Evolutionary conservation across 2,329 filamentous ascomycete species (phyloP).

Genomic region (Ophiosphaerella narmari): DNA sequence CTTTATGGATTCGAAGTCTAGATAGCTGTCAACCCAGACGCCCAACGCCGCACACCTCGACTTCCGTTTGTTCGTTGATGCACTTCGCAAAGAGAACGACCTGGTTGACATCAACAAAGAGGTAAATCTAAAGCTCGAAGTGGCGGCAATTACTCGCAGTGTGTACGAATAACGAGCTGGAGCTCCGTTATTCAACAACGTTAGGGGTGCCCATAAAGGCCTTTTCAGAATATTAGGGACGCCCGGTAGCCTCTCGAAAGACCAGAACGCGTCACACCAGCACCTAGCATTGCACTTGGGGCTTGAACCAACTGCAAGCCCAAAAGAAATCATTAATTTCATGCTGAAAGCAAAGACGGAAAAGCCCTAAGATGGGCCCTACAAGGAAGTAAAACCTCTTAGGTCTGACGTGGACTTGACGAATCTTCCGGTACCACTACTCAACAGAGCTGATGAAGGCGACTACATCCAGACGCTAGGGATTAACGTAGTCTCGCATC

Average conservation of each 20-base stretch:
- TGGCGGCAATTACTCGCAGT: conserved; percentile 53
- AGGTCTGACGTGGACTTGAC: conserved; percentile 50
- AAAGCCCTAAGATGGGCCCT: neutral
- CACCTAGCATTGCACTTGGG: conserved; percentile 6
- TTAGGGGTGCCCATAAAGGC: conserved; percentile 53
- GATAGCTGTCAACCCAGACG: neutral
- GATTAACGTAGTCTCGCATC: conserved; percentile 55
- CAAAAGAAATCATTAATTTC: conserved; percentile 3
- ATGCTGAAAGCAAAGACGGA: conserved; percentile 1
- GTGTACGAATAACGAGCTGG: conserved; percentile 54
- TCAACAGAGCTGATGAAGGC: conserved; percentile 53
- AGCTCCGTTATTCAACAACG: conserved; percentile 59
- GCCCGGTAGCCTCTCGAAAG: conserved; percentile 46
- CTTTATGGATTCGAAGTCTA: neutral
- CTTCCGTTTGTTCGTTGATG: conserved; percentile 55
- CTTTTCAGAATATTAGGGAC: conserved; percentile 56
- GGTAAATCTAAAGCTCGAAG: conserved; percentile 8
- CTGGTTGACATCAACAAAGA: conserved; percentile 9
- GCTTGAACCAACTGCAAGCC: neutral
- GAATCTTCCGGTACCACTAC: conserved; percentile 45
- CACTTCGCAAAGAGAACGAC: conserved; percentile 45
- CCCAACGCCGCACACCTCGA: conserved; percentile 17
- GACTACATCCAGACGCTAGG: conserved; percentile 59
- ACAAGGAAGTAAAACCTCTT: conserved; percentile 9
- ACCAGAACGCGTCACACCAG: neutral